These are phyloP conservation scores for Sarocladiaceae sp. DNA, from an alignment of 2,329 filamentous ascomycete genomes.

Conservation along the genomic window DNA sequence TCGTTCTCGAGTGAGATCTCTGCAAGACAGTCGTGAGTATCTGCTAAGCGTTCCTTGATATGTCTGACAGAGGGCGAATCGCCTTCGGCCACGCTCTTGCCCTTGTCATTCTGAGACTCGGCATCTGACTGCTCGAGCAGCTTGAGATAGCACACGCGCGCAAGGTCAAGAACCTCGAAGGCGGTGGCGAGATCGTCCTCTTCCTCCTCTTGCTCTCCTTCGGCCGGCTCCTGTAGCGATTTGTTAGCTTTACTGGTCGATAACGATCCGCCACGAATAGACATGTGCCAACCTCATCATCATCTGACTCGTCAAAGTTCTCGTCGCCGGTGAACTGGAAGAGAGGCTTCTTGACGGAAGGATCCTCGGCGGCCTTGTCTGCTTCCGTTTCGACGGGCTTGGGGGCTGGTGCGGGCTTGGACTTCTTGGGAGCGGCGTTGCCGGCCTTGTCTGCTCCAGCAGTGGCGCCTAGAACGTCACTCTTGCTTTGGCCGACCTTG, in stretches of 20 bases:
- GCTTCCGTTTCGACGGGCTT: constrained; percentile 33
- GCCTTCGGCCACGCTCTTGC: constrained; percentile 33
- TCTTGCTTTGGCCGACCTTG: constrained; percentile 89
- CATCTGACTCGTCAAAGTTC: constrained; percentile 81
- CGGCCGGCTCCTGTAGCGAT: constrained; percentile 16
- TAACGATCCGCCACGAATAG: not conserved
- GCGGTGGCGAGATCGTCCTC: constrained; percentile 72
- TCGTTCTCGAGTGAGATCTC: constrained; percentile 98
- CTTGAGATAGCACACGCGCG: constrained; percentile 59
- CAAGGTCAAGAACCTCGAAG: constrained; percentile 78
- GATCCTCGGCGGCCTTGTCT: constrained; percentile 38
- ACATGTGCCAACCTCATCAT: constrained; percentile 51
- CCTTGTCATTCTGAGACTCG: constrained; percentile 31
- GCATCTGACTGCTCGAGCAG: constrained; percentile 37
- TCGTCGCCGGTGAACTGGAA: constrained; percentile 95
- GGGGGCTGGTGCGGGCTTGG: constrained; percentile 32
- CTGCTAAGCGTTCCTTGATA: constrained; percentile 79
- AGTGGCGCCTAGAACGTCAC: constrained; percentile 80
- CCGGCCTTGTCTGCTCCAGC: constrained; percentile 36
- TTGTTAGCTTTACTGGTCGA: constrained; percentile 13
- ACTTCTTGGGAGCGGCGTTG: constrained; percentile 27
- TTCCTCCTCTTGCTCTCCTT: constrained; percentile 47
- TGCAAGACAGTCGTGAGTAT: constrained; percentile 88
- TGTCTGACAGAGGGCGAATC: constrained; percentile 43
- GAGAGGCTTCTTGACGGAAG: constrained; percentile 59